A percentile compares a stretch with the other conserved stretches of the same genome.
Evolutionary conservation across 2,329 filamentous ascomycete genomes (phyloP).

Genomic region (Colletotrichum gloeosporioides): DNA sequence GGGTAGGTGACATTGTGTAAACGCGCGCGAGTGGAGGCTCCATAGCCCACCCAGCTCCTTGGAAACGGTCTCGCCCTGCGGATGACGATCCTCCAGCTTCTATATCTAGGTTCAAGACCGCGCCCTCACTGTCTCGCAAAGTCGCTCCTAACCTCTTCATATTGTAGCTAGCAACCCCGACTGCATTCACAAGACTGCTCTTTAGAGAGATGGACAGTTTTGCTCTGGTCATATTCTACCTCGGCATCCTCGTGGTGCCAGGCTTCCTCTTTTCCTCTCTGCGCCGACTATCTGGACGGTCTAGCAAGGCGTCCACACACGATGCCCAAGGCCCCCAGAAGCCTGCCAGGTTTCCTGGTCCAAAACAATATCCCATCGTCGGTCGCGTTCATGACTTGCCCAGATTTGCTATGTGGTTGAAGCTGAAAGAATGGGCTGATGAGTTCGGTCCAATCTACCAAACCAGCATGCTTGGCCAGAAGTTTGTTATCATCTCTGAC

Average conservation of each 20-base stretch:
- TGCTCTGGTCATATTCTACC: conserved; percentile 45
- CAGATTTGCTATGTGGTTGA: conserved; percentile 52
- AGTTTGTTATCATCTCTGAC: conserved; percentile 51
- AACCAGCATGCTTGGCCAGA: conserved; percentile 42
- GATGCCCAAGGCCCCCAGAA: conserved; percentile 24
- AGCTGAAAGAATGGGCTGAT: conserved; percentile 54
- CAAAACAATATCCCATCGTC: conserved; percentile 51
- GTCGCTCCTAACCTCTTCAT: not conserved
- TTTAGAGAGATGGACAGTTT: conserved; percentile 37
- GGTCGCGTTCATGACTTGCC: conserved; percentile 55
- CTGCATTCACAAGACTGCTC: not conserved
- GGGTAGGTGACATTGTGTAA: not conserved
- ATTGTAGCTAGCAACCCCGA: not conserved
- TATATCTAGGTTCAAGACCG: not conserved
- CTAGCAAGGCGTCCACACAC: not conserved
- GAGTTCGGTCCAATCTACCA: conserved; percentile 49
- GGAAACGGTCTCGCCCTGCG: not conserved
- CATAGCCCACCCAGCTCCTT: not conserved
- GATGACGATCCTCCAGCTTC: not conserved
- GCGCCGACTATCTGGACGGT: conserved; percentile 42
- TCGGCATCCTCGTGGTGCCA: conserved; percentile 44
- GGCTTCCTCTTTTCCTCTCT: conserved; percentile 47
- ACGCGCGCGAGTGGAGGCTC: not conserved
- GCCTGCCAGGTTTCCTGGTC: conserved; percentile 45
- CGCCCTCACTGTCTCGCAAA: not conserved